Evolutionary conservation across 2,329 filamentous ascomycete species (phyloP).

Genomic region (Sporothrix phasma): DNA sequence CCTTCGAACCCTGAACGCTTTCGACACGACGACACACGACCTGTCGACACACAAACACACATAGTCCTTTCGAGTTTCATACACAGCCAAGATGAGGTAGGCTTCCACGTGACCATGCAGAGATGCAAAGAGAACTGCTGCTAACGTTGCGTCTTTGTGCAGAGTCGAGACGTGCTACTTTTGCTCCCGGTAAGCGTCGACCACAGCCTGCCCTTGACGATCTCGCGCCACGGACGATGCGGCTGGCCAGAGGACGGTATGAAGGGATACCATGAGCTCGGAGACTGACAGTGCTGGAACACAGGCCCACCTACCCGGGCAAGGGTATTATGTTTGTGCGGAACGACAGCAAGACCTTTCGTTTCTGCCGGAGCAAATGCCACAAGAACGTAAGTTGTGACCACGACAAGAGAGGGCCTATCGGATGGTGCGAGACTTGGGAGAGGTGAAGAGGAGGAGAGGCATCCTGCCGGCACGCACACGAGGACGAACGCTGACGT

Average conservation of each 20-base stretch:
- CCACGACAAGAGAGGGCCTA: background rate
- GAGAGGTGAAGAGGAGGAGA: background rate
- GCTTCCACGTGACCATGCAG: background rate
- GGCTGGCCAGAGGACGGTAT: constrained; percentile 48
- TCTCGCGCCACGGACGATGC: background rate
- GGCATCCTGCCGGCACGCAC: background rate
- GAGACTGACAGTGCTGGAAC: constrained; percentile 2
- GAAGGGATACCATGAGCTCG: background rate
- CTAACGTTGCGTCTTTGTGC: background rate
- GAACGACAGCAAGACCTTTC: constrained; percentile 43
- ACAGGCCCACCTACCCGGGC: constrained; percentile 40
- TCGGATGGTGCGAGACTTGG: no score
- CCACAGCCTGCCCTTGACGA: background rate
- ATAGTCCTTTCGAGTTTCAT: background rate
- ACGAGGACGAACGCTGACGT: background rate
- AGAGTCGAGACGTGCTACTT: constrained; percentile 61
- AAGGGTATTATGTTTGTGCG: constrained; percentile 47
- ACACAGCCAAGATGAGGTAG: constrained; percentile 1
- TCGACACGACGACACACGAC: constrained; percentile 4
- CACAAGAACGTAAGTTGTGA: constrained; percentile 43
- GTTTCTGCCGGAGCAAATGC: constrained; percentile 52
- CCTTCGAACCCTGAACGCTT: background rate
- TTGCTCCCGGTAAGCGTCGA: constrained; percentile 45
- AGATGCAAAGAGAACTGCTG: background rate
- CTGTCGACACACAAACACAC: background rate